Conservation (phyloP, 202 grass and related monocot species). For the Schoenoplectus triqueter region DNA sequence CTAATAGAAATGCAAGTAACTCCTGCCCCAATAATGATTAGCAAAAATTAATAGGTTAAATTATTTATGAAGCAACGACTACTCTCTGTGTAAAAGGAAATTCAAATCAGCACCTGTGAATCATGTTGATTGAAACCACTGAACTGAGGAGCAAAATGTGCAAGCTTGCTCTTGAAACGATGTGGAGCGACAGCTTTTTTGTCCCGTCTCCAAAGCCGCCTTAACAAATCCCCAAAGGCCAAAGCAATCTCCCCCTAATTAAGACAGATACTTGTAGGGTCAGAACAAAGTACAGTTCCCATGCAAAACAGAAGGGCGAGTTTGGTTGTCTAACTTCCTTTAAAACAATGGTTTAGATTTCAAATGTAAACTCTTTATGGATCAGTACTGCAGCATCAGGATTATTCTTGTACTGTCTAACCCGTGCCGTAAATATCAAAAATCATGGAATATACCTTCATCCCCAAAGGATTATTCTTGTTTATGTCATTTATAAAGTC, state of each 20-base stretch:
- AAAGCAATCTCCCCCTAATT: constrained; percentile 94
- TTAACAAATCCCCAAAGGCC: constrained; percentile 91
- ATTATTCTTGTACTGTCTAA: neutral
- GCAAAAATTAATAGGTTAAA: constrained; percentile 17
- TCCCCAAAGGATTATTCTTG: constrained; percentile 79
- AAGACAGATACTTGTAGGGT: constrained; percentile 34
- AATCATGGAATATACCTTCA: constrained; percentile 68
- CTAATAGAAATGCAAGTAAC: constrained; percentile 96
- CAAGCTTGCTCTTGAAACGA: constrained; percentile 84
- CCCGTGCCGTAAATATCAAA: neutral
- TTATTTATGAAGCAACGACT: neutral
- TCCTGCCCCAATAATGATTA: constrained; percentile 48
- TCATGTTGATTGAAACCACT: constrained; percentile 99
- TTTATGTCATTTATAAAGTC: constrained; percentile 87
- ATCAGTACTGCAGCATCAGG: neutral
- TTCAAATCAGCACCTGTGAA: constrained; percentile 57
- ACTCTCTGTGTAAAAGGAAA: constrained; percentile 16
- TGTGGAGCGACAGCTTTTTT: constrained; percentile 61
- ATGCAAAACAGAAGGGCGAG: neutral
- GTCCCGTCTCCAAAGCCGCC: constrained; percentile 71
- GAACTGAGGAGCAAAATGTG: constrained; percentile 90
- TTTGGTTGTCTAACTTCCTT: constrained; percentile 1
- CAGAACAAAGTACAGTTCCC: neutral
- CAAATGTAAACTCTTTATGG: neutral
- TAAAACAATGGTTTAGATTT: constrained; percentile 12